phyloP scores from a whole-genome alignment of 2,329 filamentous ascomycete species.

The Claviceps quebecensis region DNA sequence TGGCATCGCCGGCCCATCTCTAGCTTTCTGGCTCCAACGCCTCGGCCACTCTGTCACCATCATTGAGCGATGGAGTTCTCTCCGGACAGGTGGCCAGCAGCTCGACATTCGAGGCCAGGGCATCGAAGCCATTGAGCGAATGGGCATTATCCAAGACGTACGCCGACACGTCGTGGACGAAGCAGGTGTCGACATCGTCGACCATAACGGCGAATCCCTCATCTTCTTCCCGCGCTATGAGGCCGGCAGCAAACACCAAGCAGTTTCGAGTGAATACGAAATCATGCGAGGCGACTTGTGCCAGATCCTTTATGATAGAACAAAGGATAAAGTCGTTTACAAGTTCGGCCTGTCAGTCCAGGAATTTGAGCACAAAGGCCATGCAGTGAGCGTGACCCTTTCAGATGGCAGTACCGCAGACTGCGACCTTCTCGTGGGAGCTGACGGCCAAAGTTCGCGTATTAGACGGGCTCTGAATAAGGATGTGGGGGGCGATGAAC shows the following conservation, averaged over 20 bases:
- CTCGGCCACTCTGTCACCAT: constrained; percentile 21
- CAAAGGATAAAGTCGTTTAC: constrained; percentile 14
- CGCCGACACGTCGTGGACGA: constrained; percentile 28
- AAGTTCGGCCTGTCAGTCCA: constrained; percentile 11
- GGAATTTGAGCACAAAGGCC: not conserved
- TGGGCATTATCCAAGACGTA: constrained; percentile 25
- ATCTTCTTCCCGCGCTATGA: constrained; percentile 21
- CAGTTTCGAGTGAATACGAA: constrained; percentile 35
- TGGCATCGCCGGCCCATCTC: constrained; percentile 18
- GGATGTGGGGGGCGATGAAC: constrained; percentile 4
- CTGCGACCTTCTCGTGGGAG: constrained; percentile 9
- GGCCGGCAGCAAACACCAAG: constrained; percentile 9
- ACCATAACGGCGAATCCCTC: constrained; percentile 21
- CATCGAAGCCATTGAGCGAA: constrained; percentile 22
- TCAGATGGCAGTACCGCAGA: constrained; percentile 8
- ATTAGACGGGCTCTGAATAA: constrained; percentile 6
- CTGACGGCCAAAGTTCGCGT: constrained; percentile 9
- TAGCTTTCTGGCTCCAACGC: constrained; percentile 18
- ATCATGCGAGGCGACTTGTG: constrained; percentile 41
- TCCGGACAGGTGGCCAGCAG: constrained; percentile 25
- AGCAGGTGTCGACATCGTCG: constrained; percentile 32
- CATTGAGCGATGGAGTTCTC: constrained; percentile 21
- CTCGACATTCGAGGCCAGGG: constrained; percentile 31
- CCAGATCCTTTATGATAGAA: constrained; percentile 25
- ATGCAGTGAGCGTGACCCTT: constrained; percentile 6